Evolutionary conservation across 1,284 basidiomycete species (phyloP), one percentile per base, ranked within the genome.

Genomic region (Cystobasidium slooffiae): DNA sequence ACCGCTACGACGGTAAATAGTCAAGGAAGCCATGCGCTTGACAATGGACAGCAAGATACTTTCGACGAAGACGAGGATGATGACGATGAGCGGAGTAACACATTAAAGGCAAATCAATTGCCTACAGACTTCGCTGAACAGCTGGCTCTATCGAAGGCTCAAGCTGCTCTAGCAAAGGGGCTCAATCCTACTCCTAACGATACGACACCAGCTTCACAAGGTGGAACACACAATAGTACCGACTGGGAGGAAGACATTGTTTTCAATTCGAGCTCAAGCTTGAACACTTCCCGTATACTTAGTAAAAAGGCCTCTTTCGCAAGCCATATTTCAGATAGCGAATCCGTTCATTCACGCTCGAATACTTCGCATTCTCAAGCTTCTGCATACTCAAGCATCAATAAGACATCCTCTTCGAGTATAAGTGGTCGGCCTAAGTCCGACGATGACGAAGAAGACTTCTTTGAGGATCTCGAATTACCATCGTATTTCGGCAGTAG

Each of bases 381-480:
- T 88, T 5, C 88, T 89, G 8, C 88, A 58, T 86, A 87, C 3
- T 87, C 88, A 9, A 31, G n/a, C 18, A 66, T 22, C 12, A 44
- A 31, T 18, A 52, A 53, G 14, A 31, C 51, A 55, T 58, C 39
- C 83, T 87, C 44, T 88, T 88, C 1, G 88, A 88, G 68, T 90
- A 90, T 1, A 31, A 31, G 31, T 31, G 31, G 31, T 5, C 31
- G 5, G 5, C 31, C 5, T 5, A 31, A 31, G 49, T 86, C 87
- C 31, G 86, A 87, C 44, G 85, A 87, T 12, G 61, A 65, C 31
- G 88, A 88, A 7, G 89, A 89, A 58, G 86, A 88, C 37, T 88
- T 90, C 63, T 86, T 93, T 18, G 90, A 92, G 53, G 91, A 91
- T 41, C 85, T 93, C 37, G 87, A 91, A 75, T 86, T 93, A 62